phyloP scores from a whole-genome alignment of 176 grass and related monocot species.

The Chrysopogon serrulatus region DNA sequence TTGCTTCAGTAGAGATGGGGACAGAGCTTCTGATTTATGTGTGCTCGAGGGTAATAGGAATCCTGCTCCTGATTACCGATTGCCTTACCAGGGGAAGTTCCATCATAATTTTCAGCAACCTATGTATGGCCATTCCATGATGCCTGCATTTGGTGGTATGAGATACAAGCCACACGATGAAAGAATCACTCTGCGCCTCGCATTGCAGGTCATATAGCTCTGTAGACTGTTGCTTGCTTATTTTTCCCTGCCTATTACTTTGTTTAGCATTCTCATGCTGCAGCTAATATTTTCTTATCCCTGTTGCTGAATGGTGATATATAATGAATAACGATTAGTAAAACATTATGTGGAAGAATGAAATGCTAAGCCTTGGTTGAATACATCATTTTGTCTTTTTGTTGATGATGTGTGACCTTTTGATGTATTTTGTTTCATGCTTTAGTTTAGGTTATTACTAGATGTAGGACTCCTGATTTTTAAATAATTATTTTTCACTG shows the following conservation, averaged over 20 bases:
- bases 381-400: not conserved
- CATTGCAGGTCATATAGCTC: conserved; percentile 65
- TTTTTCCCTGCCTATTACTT: not conserved
- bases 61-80: conserved; percentile 19
- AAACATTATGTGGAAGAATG: not conserved
- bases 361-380: not conserved
- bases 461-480: not conserved
- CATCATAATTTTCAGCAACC: conserved; percentile 39
- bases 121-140: conserved; percentile 37
- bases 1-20: conserved; percentile 39
- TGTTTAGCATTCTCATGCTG: not conserved
- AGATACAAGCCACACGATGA: conserved; percentile 66
- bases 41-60: conserved; percentile 47
- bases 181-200: conserved; percentile 62
- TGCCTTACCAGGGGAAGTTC: conserved; percentile 13
- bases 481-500: not conserved
- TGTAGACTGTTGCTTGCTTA: not conserved
- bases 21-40: conserved; percentile 58
- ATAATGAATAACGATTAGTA: not conserved
- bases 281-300: not conserved
- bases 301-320: not conserved
- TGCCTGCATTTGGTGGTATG: conserved; percentile 48
- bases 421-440: not conserved
- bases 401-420: conserved; percentile 10
- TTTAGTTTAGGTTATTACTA: not conserved